phyloP scores from a whole-genome alignment of 805 yeast genomes.

The Cephaloascus albidus region DNA sequence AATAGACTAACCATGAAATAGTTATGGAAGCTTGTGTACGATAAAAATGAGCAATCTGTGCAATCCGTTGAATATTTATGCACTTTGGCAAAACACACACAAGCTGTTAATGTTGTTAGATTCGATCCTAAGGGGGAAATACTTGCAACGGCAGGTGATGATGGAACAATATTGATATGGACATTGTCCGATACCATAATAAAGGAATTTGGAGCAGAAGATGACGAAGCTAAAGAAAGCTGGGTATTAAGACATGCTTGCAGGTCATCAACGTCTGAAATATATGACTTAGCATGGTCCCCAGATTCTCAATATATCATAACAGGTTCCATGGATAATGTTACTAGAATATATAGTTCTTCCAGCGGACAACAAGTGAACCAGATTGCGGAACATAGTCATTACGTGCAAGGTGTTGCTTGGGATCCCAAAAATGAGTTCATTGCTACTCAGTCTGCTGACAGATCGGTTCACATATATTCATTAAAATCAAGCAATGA shows the following conservation, averaged over 20 bases:
- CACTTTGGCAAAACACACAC: slow-evolving; percentile 81
- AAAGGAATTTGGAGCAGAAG: slow-evolving; percentile 52
- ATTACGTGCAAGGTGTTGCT: slow-evolving; percentile 90
- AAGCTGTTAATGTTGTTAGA: slow-evolving; percentile 87
- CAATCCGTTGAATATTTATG: slow-evolving; percentile 61
- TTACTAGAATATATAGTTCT: slow-evolving; percentile 58
- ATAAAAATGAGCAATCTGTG: no score
- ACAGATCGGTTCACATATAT: slow-evolving; percentile 72
- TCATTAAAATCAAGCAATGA: slow-evolving; percentile 23
- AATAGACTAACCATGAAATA: slow-evolving; percentile 1
- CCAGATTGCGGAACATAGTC: slow-evolving; percentile 66
- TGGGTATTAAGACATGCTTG: slow-evolving; percentile 63
- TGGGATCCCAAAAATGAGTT: slow-evolving; percentile 88
- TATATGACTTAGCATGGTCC: slow-evolving; percentile 90
- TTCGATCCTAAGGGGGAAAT: slow-evolving; percentile 63
- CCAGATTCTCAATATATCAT: slow-evolving; percentile 70
- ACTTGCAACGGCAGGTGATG: slow-evolving; percentile 92
- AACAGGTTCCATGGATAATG: slow-evolving; percentile 90
- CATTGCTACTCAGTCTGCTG: slow-evolving; percentile 85
- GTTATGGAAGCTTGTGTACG: slow-evolving; percentile 25
- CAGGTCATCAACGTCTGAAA: slow-evolving; percentile 59
- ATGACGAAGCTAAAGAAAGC: slow-evolving; percentile 53
- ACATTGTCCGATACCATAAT: slow-evolving; percentile 40
- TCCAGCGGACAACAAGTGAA: slow-evolving; percentile 45
- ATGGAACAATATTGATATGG: slow-evolving; percentile 86